These are phyloP conservation scores for Barnettozyma vustinii DNA, from an alignment of 805 yeast genomes.

Conservation along the genomic window DNA sequence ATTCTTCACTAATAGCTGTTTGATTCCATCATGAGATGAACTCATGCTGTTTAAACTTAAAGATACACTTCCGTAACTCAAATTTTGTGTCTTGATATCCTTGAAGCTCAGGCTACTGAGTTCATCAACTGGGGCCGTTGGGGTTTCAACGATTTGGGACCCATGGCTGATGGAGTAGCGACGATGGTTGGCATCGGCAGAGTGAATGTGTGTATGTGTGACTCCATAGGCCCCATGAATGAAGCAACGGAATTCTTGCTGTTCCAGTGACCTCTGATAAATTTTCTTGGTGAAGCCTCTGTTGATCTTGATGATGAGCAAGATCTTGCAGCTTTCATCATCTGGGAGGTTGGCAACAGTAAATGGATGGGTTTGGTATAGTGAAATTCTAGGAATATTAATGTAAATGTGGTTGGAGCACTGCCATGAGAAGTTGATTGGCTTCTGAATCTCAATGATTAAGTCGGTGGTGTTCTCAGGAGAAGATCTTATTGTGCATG, in stretches of 20 bases:
- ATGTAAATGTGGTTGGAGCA: constrained; percentile 23
- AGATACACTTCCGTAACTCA: constrained; percentile 6
- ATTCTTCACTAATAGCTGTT: background rate
- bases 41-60: background rate
- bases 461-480: background rate
- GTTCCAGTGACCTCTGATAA: constrained; percentile 4
- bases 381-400: constrained; percentile 17
- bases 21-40: background rate
- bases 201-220: constrained; percentile 13
- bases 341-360: constrained; percentile 21
- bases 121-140: background rate
- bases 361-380: constrained; percentile 25
- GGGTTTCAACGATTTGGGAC: background rate
- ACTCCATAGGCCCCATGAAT: constrained; percentile 27
- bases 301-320: constrained; percentile 18
- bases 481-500: constrained; percentile 2
- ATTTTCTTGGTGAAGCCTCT: constrained; percentile 21
- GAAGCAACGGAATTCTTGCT: constrained; percentile 14
- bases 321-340: background rate
- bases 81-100: background rate
- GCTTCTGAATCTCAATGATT: constrained; percentile 5
- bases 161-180: constrained; percentile 1
- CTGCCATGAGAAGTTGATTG: constrained; percentile 14
- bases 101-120: background rate
- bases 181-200: background rate